These are phyloP conservation scores for Cadophora malorum DNA, from an alignment of 2,329 filamentous ascomycete species.

Conservation along the genomic window DNA sequence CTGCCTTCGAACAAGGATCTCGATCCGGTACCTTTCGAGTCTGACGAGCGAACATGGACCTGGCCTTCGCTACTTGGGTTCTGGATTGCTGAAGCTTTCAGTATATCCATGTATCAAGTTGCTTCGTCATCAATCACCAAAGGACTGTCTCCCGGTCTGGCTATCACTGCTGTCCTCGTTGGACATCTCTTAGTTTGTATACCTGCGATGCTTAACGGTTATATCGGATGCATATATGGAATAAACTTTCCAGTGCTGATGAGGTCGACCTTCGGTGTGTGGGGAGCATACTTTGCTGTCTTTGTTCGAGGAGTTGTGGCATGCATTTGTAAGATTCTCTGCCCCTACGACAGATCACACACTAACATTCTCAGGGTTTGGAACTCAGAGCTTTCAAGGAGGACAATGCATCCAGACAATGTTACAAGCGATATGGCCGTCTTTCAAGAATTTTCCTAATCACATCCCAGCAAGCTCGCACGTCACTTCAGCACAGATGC, in stretches of 20 bases:
- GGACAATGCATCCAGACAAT: conserved; percentile 48
- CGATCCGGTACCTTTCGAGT: conserved; percentile 38
- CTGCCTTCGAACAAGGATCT: conserved; percentile 36
- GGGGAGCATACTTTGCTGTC: conserved; percentile 48
- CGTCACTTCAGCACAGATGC: conserved; percentile 61
- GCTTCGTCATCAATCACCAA: conserved; percentile 39
- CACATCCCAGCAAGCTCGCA: conserved; percentile 54
- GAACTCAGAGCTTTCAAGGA: conserved; percentile 37
- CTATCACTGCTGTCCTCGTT: conserved; percentile 53
- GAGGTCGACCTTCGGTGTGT: conserved; percentile 52
- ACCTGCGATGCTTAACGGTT: conserved; percentile 52
- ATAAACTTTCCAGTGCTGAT: conserved; percentile 55
- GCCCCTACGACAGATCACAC: neutral
- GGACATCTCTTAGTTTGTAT: conserved; percentile 65
- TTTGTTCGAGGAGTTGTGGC: conserved; percentile 47
- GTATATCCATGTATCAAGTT: conserved; percentile 41
- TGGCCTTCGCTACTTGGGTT: conserved; percentile 38
- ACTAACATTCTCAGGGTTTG: conserved; percentile 32
- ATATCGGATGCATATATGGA: conserved; percentile 52
- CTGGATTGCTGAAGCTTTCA: conserved; percentile 43
- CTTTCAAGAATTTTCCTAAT: conserved; percentile 58
- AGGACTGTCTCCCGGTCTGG: conserved; percentile 38
- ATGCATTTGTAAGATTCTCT: conserved; percentile 34
- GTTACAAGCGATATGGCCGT: conserved; percentile 57
- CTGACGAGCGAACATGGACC: conserved; percentile 37